Evolutionary conservation across 257 asterid genomes (phyloP).

Genomic region (Nicotiana paniculata): DNA sequence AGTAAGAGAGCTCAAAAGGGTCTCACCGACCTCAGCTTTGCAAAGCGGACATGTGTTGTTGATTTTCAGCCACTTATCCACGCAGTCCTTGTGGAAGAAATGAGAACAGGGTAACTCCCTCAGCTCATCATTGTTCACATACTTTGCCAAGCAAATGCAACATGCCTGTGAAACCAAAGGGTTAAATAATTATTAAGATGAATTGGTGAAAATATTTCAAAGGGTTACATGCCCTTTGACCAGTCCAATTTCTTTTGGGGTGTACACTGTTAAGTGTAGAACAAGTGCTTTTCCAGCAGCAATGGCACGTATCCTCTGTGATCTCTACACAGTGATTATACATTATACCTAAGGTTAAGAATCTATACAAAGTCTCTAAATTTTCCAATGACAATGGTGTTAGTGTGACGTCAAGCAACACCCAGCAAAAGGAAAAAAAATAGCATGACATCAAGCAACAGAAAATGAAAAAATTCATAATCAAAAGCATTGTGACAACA

Average conservation of each 20-base stretch:
- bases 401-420: neutral
- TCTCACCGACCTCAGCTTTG: constrained; percentile 88
- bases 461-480: neutral
- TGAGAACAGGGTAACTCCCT: constrained; percentile 83
- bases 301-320: neutral
- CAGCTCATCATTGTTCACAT: constrained; percentile 80
- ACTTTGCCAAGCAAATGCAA: constrained; percentile 87
- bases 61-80: constrained; percentile 91
- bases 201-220: neutral
- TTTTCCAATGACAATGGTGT: neutral
- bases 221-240: neutral
- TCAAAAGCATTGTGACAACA: neutral
- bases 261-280: neutral
- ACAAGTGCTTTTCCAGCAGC: neutral
- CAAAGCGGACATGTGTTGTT: constrained; percentile 91
- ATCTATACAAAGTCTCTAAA: neutral
- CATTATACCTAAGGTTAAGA: neutral
- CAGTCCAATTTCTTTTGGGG: neutral
- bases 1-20: constrained; percentile 43
- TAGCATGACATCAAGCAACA: neutral
- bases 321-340: neutral
- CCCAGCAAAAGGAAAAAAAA: neutral
- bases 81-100: constrained; percentile 91
- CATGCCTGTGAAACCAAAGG: constrained; percentile 53
- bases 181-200: neutral